Percentiles rank a stretch among this genome's conserved stretches.
phyloP scores from a whole-genome alignment of 805 yeast genomes.

The Maudiozyma barnettii region DNA sequence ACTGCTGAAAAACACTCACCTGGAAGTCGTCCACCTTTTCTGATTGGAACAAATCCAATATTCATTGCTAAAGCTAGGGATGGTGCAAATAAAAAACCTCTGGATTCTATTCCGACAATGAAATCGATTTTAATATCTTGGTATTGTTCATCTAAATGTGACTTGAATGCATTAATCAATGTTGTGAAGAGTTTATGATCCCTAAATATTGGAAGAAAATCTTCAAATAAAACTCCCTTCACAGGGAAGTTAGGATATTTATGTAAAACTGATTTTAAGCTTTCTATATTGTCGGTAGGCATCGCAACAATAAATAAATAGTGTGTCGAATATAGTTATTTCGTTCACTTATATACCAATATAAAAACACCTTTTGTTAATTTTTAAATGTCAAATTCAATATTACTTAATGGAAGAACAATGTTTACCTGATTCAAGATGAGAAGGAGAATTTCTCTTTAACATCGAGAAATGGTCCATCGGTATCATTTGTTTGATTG shows the following conservation, averaged over 20 bases:
- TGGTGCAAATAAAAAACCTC: constrained; percentile 95
- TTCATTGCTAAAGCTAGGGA: constrained; percentile 79
- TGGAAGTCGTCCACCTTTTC: constrained; percentile 92
- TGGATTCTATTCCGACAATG: constrained; percentile 86
- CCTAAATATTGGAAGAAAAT: constrained; percentile 86
- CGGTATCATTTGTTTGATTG: too few relatives aligned
- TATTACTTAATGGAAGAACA: too few relatives aligned
- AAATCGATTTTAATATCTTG: constrained; percentile 62
- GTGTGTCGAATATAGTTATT: too few relatives aligned
- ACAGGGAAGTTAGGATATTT: constrained; percentile 91
- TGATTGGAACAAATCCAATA: constrained; percentile 90
- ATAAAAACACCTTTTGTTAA: too few relatives aligned
- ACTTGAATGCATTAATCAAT: constrained; percentile 70
- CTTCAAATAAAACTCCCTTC: constrained; percentile 89
- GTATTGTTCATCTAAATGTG: constrained; percentile 52
- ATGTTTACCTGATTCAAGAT: too few relatives aligned
- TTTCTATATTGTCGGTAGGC: neutral
- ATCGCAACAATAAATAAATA: neutral
- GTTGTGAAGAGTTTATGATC: constrained; percentile 71
- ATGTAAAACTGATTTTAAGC: constrained; percentile 26
- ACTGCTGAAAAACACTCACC: constrained; percentile 65
- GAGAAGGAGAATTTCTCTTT: too few relatives aligned
- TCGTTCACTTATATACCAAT: too few relatives aligned
- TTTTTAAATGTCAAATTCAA: too few relatives aligned
- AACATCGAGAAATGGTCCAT: too few relatives aligned